A percentile compares a stretch with the other conserved stretches of the same genome.
phyloP scores from a whole-genome alignment of 495 filamentous ascomycete species.

The Cercophora samala region DNA sequence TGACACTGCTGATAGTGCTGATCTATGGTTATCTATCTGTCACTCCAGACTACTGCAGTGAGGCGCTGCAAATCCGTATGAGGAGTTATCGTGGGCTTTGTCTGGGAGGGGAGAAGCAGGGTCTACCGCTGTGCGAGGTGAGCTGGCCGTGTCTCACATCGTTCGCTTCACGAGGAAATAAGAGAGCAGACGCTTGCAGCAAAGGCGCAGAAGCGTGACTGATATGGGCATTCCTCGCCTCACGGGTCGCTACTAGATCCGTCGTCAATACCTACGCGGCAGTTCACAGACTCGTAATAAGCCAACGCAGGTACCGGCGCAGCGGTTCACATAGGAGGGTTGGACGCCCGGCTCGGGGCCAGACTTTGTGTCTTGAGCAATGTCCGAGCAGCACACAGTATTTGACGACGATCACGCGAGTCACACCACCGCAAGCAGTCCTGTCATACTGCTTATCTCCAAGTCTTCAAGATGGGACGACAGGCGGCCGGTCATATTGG shows the following conservation, averaged over 20 bases:
- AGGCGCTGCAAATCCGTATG: not conserved
- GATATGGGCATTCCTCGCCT: not conserved
- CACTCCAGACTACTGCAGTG: not conserved
- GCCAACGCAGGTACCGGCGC: not conserved
- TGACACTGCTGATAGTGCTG: not conserved
- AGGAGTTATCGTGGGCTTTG: not conserved
- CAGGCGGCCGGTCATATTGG: not conserved
- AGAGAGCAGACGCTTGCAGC: not conserved
- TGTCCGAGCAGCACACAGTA: not conserved
- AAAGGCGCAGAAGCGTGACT: not conserved
- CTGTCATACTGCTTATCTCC: not conserved
- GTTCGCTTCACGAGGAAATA: not conserved
- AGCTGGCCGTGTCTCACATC: not conserved
- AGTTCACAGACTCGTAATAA: not conserved
- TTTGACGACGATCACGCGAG: not conserved
- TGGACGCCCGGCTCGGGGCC: too few relatives aligned
- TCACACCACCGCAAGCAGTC: not conserved
- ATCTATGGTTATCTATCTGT: not conserved
- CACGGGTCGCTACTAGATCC: not conserved
- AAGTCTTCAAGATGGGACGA: not conserved
- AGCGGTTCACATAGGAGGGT: not conserved
- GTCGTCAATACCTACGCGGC: not conserved
- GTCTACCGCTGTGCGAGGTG: not conserved
- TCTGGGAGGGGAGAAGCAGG: not conserved
- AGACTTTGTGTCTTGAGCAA: not conserved